These are phyloP conservation scores for Hortaea sp. DNA, from an alignment of 2,329 filamentous ascomycete species.

Conservation along the genomic window DNA sequence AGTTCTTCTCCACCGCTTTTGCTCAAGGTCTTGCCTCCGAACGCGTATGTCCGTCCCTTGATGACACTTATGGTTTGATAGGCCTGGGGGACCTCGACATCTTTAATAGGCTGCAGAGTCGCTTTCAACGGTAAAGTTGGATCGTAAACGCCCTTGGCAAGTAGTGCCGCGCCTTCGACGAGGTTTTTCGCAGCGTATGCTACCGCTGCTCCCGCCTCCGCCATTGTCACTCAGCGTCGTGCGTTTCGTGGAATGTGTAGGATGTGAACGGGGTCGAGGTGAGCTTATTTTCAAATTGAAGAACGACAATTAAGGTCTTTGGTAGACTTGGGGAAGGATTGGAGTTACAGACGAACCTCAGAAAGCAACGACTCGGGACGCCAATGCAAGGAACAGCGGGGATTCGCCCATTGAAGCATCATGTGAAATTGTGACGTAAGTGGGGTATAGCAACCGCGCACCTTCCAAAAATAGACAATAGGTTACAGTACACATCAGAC, in stretches of 20 bases:
- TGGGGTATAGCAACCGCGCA: no score
- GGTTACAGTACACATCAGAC: no score
- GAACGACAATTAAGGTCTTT: no score
- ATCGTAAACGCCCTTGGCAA: conserved; percentile 38
- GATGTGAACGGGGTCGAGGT: no score
- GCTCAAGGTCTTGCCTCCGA: conserved; percentile 33
- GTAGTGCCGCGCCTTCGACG: conserved; percentile 32
- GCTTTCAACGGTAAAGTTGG: conserved; percentile 45
- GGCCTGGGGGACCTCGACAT: conserved; percentile 36
- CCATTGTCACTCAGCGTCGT: conserved; percentile 8
- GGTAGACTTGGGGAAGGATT: no score
- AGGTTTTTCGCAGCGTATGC: conserved; percentile 24
- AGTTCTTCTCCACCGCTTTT: conserved; percentile 4
- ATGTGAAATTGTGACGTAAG: no score
- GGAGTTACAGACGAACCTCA: no score
- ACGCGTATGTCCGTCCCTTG: conserved; percentile 46
- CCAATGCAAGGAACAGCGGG: no score
- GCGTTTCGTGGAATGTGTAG: neutral
- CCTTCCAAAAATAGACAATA: no score
- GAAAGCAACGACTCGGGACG: no score
- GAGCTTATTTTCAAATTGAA: no score
- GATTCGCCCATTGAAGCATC: no score
- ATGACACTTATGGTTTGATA: conserved; percentile 45
- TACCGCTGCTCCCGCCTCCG: conserved; percentile 29
- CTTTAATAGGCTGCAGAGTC: conserved; percentile 38